These are phyloP conservation scores for Beauveria caledonica DNA, from an alignment of 2,329 filamentous ascomycete species.

Conservation along the genomic window DNA sequence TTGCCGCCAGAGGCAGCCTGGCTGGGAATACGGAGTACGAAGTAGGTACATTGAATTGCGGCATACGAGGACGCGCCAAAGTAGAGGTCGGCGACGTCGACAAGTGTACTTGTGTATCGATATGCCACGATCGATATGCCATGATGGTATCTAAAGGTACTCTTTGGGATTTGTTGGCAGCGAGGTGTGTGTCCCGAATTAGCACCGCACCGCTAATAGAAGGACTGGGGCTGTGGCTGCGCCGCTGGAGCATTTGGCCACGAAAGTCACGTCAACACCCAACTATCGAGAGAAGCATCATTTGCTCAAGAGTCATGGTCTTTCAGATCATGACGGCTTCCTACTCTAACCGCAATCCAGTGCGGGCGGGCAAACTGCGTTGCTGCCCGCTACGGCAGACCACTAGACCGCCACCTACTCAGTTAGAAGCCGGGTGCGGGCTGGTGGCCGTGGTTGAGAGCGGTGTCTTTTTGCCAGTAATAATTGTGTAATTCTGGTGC, in stretches of 20 bases:
- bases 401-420: slow-evolving; percentile 2
- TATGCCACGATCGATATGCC: too few relatives aligned
- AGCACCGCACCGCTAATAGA: neutral
- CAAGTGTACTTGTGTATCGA: neutral
- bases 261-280: neutral
- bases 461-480: too few relatives aligned
- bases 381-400: neutral
- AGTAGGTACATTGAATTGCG: neutral
- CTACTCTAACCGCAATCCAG: neutral
- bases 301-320: neutral
- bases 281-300: neutral
- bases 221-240: slow-evolving; percentile 3
- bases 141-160: neutral
- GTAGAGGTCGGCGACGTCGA: neutral
- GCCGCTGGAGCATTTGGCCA: neutral
- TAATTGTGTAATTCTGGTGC: neutral
- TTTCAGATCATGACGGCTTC: neutral
- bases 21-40: neutral
- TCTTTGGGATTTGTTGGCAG: neutral
- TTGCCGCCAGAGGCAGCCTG: slow-evolving; percentile 8
- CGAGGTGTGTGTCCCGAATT: slow-evolving; percentile 11
- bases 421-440: neutral
- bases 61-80: neutral
- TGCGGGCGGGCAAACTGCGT: neutral
- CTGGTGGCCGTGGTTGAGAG: neutral